phyloP scores from a whole-genome alignment of 768 basidiomycete genomes.

The Amanita exitialis region DNA sequence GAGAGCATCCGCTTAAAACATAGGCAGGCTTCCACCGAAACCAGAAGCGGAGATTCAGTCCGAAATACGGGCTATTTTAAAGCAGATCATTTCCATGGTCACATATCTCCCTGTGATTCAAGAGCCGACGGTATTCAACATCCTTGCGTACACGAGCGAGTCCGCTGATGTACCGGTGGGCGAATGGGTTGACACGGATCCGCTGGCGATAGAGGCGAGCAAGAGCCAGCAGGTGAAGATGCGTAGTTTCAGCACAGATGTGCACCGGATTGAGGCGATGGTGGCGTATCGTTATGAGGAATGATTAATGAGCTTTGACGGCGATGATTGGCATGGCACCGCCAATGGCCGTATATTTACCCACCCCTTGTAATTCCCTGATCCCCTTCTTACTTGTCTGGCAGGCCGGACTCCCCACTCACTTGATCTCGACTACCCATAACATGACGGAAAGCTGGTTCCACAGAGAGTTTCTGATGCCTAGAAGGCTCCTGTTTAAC shows the following conservation, averaged over 20 bases:
- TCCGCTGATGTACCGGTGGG: constrained; percentile 87
- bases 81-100: constrained; percentile 95
- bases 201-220: constrained; percentile 83
- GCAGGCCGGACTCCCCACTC: constrained; percentile 41
- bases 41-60: constrained; percentile 88
- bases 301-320: constrained; percentile 16
- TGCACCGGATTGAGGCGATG: constrained; percentile 97
- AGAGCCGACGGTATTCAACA: constrained; percentile 95
- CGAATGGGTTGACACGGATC: constrained; percentile 95
- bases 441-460: constrained; percentile 67
- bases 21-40: constrained; percentile 34
- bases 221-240: constrained; percentile 93
- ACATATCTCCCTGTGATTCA: constrained; percentile 95
- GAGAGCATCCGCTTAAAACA: constrained; percentile 20
- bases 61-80: constrained; percentile 95
- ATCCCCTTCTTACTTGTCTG: constrained; percentile 23
- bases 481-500: constrained; percentile 62
- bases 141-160: constrained; percentile 89
- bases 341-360: constrained; percentile 13
- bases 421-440: constrained; percentile 12
- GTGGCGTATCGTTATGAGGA: constrained; percentile 94
- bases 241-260: constrained; percentile 92
- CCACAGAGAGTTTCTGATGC: constrained; percentile 54
- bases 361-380: constrained; percentile 14
- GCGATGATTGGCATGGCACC: constrained; percentile 19